These are phyloP conservation scores for Spergularia azorica DNA, from an alignment of 179 eudicot species.

Conservation along the genomic window DNA sequence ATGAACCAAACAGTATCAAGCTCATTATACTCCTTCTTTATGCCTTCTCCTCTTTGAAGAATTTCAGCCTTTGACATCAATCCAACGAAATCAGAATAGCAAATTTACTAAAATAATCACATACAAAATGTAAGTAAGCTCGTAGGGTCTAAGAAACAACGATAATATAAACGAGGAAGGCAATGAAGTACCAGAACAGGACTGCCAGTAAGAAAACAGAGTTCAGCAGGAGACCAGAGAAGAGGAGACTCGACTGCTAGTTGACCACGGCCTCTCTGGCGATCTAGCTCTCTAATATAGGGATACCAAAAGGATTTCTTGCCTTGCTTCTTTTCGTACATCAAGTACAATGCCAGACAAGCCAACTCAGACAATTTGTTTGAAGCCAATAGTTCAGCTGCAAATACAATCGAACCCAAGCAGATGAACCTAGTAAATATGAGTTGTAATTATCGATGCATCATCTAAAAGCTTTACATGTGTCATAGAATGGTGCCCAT, in stretches of 20 bases:
- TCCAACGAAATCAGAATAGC: conserved; percentile 18
- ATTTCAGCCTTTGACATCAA: conserved; percentile 69
- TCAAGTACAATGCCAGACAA: conserved; percentile 94
- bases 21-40: conserved; percentile 89
- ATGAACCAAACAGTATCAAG: conserved; percentile 99
- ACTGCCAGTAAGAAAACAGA: conserved; percentile 86
- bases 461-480: too few species aligned
- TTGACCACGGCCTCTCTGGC: conserved; percentile 98
- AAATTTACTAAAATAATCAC: not conserved
- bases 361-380: conserved; percentile 98
- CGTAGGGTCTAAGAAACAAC: not conserved
- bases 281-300: conserved; percentile 95
- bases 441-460: not conserved
- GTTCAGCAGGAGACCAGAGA: conserved; percentile 81
- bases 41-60: conserved; percentile 79
- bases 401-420: conserved; percentile 30
- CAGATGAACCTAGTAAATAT: conserved; percentile 27
- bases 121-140: not conserved
- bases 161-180: not conserved
- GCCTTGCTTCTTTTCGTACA: conserved; percentile 99
- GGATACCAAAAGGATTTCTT: conserved; percentile 97
- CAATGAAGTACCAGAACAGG: conserved; percentile 66
- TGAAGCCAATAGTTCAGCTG: conserved; percentile 96
- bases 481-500: too few species aligned
- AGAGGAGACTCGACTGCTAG: conserved; percentile 97